Conservation (phyloP, 1,284 basidiomycete genomes). For the Erythrobasidium hasegawianum region DNA sequence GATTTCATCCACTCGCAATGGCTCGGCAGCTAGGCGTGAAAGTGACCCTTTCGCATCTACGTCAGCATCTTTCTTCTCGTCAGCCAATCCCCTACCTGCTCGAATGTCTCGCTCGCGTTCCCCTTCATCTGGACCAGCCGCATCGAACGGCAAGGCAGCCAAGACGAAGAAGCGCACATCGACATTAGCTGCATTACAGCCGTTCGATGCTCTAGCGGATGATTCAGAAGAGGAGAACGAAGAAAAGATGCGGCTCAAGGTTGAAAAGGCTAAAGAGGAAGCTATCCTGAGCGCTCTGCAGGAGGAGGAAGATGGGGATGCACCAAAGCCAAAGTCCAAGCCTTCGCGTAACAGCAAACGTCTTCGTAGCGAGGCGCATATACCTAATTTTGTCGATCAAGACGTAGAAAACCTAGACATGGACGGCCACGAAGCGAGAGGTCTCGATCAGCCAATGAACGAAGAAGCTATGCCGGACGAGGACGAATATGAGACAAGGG, state of each 20-base stretch:
- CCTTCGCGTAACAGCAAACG: not conserved
- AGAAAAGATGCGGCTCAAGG: not conserved
- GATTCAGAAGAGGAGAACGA: conserved; percentile 1
- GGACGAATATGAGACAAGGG: conserved; percentile 18
- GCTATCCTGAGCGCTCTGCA: not conserved
- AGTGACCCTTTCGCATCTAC: not conserved
- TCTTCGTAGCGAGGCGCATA: not conserved
- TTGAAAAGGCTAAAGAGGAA: not conserved
- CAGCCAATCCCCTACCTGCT: not conserved
- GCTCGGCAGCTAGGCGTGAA: too few relatives aligned
- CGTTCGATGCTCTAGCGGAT: conserved; percentile 34
- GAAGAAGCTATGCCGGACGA: not conserved
- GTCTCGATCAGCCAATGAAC: conserved; percentile 1
- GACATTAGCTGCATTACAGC: conserved; percentile 12
- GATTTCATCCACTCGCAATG: too few relatives aligned
- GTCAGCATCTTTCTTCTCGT: conserved; percentile 4
- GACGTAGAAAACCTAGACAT: not conserved
- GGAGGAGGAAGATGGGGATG: not conserved
- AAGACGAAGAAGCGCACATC: conserved; percentile 23
- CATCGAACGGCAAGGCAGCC: not conserved
- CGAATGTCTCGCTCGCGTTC: not conserved
- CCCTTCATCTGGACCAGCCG: not conserved
- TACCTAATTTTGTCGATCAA: not conserved
- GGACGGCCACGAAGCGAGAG: not conserved
- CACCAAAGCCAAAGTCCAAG: not conserved